Base-by-base conservation (phyloP, 305 asterid species). In the Fraxinus nigra region DNA sequence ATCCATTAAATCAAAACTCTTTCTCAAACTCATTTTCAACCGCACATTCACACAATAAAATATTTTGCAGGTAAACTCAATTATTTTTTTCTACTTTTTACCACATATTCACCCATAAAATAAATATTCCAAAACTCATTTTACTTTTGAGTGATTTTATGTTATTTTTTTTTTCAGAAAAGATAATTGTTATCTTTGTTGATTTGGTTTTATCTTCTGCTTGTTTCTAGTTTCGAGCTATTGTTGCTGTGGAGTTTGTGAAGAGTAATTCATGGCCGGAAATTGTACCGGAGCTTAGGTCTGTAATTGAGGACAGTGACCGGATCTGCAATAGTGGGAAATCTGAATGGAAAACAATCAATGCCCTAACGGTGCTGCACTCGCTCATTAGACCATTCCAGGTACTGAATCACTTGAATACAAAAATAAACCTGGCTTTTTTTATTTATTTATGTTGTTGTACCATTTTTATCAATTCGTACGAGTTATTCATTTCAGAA, bases 321-420 rank as follows among this genome's bases (percentile, higher is more conserved):
- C 22, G 82, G 80, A 83, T 88, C 77, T 78, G 72, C 69, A 72
- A 51, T 16, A 78, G 38, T 54, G 82, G 81, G 5, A 81, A 76
- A 72, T 84, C 85, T 26, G 74, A 77, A 82, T 88, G 89, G 91
- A 88, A 88, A 74, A 86, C 89, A 13, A 70, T 86, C 37, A 86
- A 86, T 80, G 88, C 88, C 35, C 85, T 88, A 63, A 82, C 83
- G 16, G 80, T 78, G 79, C 85, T 88, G 34, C 89, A 86, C 37
- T 88, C 91, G 28, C 81, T 88, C 65, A 76, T 88, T 73, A 86
- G 91, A 84, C 91, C 89, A 9, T 88, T 88, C 81, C 89, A 86
- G 91, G 91, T 88, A 78, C 51, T 76, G 76, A 7, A 59, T 40
- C 51, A 72, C 48, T 16, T 72, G 5, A 30, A 33, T 16, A 34